Percentiles rank a stretch among this genome's conserved stretches.
Conservation (phyloP, 2,329 filamentous ascomycete genomes). For the Rhynchosporium agropyri region DNA sequence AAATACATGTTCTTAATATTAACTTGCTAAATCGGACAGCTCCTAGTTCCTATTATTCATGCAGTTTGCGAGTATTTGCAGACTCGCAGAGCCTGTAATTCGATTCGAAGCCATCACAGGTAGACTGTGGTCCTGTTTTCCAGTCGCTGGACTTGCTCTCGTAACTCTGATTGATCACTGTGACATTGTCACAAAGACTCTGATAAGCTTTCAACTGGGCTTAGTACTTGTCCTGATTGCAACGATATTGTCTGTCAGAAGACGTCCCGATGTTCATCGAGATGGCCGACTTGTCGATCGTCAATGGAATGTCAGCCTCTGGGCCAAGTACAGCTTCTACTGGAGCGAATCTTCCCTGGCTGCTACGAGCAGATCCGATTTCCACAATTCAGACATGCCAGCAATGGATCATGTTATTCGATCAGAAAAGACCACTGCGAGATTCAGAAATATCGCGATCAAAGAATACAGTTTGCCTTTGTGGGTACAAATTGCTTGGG, state of each 20-base stretch:
- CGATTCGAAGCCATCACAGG: slow-evolving; percentile 28
- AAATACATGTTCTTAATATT: slow-evolving; percentile 42
- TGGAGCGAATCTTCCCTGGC: slow-evolving; percentile 62
- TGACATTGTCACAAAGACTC: slow-evolving; percentile 7
- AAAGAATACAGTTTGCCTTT: slow-evolving; percentile 48
- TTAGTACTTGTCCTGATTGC: slow-evolving; percentile 18
- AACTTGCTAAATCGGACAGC: slow-evolving; percentile 17
- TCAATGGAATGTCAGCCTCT: slow-evolving; percentile 61
- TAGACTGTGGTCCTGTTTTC: slow-evolving; percentile 26
- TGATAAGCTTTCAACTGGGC: slow-evolving; percentile 26
- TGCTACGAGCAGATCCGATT: slow-evolving; percentile 57
- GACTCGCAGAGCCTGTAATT: slow-evolving; percentile 20
- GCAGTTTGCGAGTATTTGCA: slow-evolving; percentile 31
- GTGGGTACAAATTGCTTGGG: slow-evolving; percentile 59
- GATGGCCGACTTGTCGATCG: slow-evolving; percentile 60
- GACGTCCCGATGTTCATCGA: slow-evolving; percentile 66
- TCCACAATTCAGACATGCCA: slow-evolving; percentile 64
- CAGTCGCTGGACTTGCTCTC: slow-evolving; percentile 23
- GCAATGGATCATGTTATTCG: slow-evolving; percentile 58
- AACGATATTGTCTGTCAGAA: slow-evolving; percentile 50
- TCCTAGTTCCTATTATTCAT: slow-evolving; percentile 52
- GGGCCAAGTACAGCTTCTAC: slow-evolving; percentile 63
- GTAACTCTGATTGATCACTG: slow-evolving; percentile 14
- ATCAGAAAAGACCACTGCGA: slow-evolving; percentile 51
- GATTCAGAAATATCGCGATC: slow-evolving; percentile 52